Percentiles rank a stretch among this genome's conserved stretches.
These are phyloP conservation scores for Talaromyces pinophilus DNA, from an alignment of 2,329 filamentous ascomycete species.

Conservation along the genomic window DNA sequence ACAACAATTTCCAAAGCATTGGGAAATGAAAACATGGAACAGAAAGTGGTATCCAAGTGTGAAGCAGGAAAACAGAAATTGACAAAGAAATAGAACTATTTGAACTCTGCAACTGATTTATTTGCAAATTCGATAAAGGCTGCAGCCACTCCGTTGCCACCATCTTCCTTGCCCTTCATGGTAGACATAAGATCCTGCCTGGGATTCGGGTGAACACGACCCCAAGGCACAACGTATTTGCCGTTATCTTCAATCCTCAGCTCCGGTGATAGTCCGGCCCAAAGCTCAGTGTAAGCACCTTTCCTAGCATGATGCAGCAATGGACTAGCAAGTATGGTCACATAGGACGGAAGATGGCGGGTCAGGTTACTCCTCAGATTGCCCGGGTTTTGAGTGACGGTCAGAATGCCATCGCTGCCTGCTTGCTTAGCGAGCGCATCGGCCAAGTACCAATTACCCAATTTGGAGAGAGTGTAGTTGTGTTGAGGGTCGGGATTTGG, in stretches of 20 bases:
- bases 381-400: conserved; percentile 31
- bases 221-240: conserved; percentile 29
- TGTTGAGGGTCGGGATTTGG: conserved; percentile 22
- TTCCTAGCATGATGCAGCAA: conserved; percentile 25
- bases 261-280: conserved; percentile 26
- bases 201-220: conserved; percentile 27
- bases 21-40: not conserved
- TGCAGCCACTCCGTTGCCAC: conserved; percentile 26
- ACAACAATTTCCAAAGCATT: not conserved
- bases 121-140: conserved; percentile 25
- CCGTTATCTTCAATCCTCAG: conserved; percentile 26
- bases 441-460: conserved; percentile 30
- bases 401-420: conserved; percentile 25
- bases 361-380: conserved; percentile 26
- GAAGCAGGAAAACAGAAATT: not conserved
- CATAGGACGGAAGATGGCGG: conserved; percentile 17
- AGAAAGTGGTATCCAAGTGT: not conserved
- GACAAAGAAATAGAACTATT: not conserved
- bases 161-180: conserved; percentile 26
- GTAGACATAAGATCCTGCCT: conserved; percentile 27
- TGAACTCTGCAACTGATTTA: conserved; percentile 1
- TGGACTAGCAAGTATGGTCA: conserved; percentile 20
- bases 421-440: conserved; percentile 25
- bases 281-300: conserved; percentile 32
- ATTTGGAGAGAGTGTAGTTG: conserved; percentile 29